Base-by-base conservation (phyloP, 2,329 filamentous ascomycete species). In the Trichoderma brevicompactum region DNA sequence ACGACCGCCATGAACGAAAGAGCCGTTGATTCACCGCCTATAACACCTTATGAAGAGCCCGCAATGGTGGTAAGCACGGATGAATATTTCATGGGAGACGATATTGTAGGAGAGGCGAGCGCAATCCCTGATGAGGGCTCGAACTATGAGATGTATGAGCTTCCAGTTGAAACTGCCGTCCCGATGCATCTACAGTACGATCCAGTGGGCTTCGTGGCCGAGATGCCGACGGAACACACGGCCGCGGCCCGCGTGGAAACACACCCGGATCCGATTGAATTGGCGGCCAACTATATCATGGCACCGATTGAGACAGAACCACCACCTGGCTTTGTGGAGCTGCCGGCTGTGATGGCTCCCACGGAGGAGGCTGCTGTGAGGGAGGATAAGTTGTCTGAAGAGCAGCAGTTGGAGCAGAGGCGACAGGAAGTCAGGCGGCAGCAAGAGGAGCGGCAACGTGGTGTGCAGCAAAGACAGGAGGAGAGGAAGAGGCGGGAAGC, bases 141-240 rank as follows among this genome's bases (percentile, higher is more conserved):
- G 9, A 19, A 49, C 43, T 65, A 52, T 32, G 41, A 58, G 7
- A 70, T 74, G 13, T 70, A 73, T 32, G 75, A 77, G 68, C 74
- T 76, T 4, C 71, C 74, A 0, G 76, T 70, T 9, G 66, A 74
- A 9, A 67, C 72, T 12, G 67, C 66, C 17, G 69, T 71, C 4
- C 67, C 67, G 12, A 65, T 69, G 13, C 70, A 38, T 3, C 19
- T 72, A 7, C 46, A 65, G 3, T 77, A 74, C 13, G 74, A 81
- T 41, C 81, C 82, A 0, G 75, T 83, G 1, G 81, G 82, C 1
- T 46, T 79, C 15, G 73, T 84, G 23, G 78, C 82, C 3, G 82
- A 85, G 71, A 80, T 85, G 74, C 71, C 80, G 5, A 83, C 80
- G 9, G 77, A 79, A 17, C 70, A 77, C 23, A 83, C 81, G 0